Evolutionary conservation across 202 grass and related monocot species (phyloP).

Genomic region (Panicum virgatum): DNA sequence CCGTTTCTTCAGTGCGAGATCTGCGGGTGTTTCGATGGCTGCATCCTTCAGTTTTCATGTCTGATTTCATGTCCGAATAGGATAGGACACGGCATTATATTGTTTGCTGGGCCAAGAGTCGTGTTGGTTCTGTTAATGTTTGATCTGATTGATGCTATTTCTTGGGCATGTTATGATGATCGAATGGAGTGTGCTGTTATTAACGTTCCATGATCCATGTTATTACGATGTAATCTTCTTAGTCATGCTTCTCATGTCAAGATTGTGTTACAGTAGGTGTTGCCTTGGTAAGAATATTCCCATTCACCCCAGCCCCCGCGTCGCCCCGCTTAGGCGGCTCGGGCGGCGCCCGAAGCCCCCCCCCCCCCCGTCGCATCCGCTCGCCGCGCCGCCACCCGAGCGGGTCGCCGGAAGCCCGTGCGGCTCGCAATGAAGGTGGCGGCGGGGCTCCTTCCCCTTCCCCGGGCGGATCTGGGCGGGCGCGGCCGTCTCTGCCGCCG

Average conservation of each 20-base stretch:
- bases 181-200: neutral
- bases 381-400: too few species aligned
- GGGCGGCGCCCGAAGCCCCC: too few species aligned
- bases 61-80: neutral
- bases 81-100: neutral
- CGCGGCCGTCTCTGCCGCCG: too few species aligned
- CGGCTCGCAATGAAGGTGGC: too few species aligned
- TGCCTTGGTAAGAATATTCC: too few species aligned
- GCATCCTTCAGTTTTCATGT: neutral
- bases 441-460: too few species aligned
- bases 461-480: too few species aligned
- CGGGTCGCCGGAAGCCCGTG: too few species aligned
- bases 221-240: neutral
- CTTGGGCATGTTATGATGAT: conserved; percentile 2
- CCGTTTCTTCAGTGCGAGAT: conserved; percentile 21
- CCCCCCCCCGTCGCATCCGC: too few species aligned
- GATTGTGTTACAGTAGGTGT: too few species aligned
- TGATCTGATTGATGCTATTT: neutral
- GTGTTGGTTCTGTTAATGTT: neutral
- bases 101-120: neutral
- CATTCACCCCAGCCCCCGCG: too few species aligned
- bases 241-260: neutral
- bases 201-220: conserved; percentile 30
- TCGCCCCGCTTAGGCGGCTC: too few species aligned
- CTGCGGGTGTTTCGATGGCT: conserved; percentile 6